Base-by-base conservation (phyloP, 2,329 filamentous ascomycete species). In the Leptographium flavum region DNA sequence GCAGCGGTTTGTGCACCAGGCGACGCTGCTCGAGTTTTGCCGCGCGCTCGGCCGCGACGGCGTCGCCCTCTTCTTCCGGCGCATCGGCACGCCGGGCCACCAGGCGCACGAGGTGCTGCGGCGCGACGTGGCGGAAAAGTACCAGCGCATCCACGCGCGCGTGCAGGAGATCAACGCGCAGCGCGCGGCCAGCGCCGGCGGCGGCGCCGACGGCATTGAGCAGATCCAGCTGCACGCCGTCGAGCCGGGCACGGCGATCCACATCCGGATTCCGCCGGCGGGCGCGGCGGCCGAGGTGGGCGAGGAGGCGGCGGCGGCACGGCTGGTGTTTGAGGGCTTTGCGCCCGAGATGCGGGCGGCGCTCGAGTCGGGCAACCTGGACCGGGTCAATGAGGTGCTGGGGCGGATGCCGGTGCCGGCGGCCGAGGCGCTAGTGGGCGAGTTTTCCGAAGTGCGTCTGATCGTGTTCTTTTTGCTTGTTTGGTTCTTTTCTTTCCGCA, bases 141-240 rank as follows among this genome's bases (percentile, higher is more conserved):
- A 93, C 63, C 70, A 71, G 56, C 79, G 81, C 45, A 96, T 98
- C 62, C 79, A 79, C 56, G 79, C 71, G 23, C 79, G 92, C 40
- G 79, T 83, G 1, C 71, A 73, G 7, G 85, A 93, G 61, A 81
- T 94, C 51, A 62, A 71, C 45, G 63, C 65, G 17, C 66, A 77
- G 62, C 61, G 69, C 49, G 42, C 35, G 5, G 51, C 41, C 10
- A 33, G 38, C 17, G 46, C 22, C n/a, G 70, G 68, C 15, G 63
- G 66, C 48, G 56, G 61, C 32, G 70, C 68, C 35, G 56, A 52
- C 23, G 86, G 82, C 19, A 83, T 94, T 10, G 92, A 98, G 67
- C 90, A 95, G 63, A 98, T 98, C 54, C 93, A 98, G 64, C 73
- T 98, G 39, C 92, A 98, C 60, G 90, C 92, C 14, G 88, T 98